Evolutionary conservation across 495 filamentous ascomycete genomes (phyloP), one percentile per base, ranked within the genome.

Genomic region (Aspergillus bridgeri): DNA sequence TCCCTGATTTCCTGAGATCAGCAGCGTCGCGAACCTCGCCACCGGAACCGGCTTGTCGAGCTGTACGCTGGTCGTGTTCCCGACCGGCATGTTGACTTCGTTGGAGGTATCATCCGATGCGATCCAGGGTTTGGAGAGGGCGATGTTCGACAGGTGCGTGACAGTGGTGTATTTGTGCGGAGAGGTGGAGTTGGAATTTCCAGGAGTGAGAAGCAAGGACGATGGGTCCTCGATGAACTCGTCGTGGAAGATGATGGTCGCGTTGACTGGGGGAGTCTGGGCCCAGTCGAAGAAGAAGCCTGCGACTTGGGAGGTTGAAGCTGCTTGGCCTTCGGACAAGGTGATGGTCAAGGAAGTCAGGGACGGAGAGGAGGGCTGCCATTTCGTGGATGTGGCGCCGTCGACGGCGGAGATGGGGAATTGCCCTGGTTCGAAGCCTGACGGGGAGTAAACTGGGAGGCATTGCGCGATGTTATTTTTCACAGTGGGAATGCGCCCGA

Each of bases 361-460:
- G 0, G 79, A 78, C 0, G 83, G 76, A 5, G 71, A 67, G 1
- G 71, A 65, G 0, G 89, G 88, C 62, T 90, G 88, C 89, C 89
- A 92, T 51, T 81, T 81, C 0, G 89, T 92, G 24, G 82, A 80
- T 0, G 81, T 76, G 1, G 85, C 83, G 48, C 89, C 89, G 60
- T 92, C 89, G 23, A 89, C 81, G 0, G 84, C 86, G 0, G 81
- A 78, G 29, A 88, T 74, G 1, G 89, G 88, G 75, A 90, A 89
- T 68, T 92, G 89, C 22, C 89, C 89, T 0, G 83, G 77, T 23
- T 79, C 71, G 67, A 82, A 87, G 0, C 60, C 61, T 48, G 79
- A 62, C 0, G 64, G 54, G 0, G 84, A 85, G 24, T 62, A 60
- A 13, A 81, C 80, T 1, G 83, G 76, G 18, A 75, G 75, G 71